Conservation (phyloP, 2,329 filamentous ascomycete genomes). For the Aotearoamyces nothofagi region DNA sequence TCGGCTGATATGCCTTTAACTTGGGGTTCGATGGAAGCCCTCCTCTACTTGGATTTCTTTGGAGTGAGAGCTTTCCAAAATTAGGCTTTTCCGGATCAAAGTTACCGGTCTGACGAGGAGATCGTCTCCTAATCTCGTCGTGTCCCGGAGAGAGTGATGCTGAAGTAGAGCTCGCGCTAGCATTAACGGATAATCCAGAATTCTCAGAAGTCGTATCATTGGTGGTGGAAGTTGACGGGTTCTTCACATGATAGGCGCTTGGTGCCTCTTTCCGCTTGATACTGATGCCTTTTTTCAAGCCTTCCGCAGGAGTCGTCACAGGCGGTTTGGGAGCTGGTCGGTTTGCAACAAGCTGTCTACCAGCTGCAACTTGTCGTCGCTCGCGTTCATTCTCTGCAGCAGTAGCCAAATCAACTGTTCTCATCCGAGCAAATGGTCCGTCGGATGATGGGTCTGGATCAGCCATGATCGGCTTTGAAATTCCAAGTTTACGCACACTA, state of each 20-base stretch:
- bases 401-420: conserved; percentile 18
- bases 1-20: too few species aligned
- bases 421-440: conserved; percentile 15
- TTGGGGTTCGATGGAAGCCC: too few species aligned
- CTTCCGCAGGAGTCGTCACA: conserved; percentile 8
- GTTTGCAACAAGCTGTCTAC: conserved; percentile 10
- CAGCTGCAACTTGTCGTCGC: conserved; percentile 12
- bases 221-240: conserved; percentile 6
- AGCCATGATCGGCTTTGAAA: conserved; percentile 15
- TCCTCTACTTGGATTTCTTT: conserved; percentile 12
- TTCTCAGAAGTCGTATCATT: conserved; percentile 3
- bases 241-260: not conserved
- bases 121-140: conserved; percentile 18
- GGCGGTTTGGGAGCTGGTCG: conserved; percentile 12
- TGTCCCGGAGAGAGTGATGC: conserved; percentile 16
- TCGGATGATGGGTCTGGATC: conserved; percentile 5
- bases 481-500: conserved; percentile 14
- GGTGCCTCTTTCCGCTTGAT: conserved; percentile 11
- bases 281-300: conserved; percentile 9
- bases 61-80: conserved; percentile 5
- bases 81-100: conserved; percentile 9
- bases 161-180: conserved; percentile 16
- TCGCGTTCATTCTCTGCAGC: conserved; percentile 17
- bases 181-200: conserved; percentile 4
- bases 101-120: conserved; percentile 12